Evolutionary conservation across 2,329 filamentous ascomycete genomes (phyloP).

Genomic region (Aspergillus chevalieri): DNA sequence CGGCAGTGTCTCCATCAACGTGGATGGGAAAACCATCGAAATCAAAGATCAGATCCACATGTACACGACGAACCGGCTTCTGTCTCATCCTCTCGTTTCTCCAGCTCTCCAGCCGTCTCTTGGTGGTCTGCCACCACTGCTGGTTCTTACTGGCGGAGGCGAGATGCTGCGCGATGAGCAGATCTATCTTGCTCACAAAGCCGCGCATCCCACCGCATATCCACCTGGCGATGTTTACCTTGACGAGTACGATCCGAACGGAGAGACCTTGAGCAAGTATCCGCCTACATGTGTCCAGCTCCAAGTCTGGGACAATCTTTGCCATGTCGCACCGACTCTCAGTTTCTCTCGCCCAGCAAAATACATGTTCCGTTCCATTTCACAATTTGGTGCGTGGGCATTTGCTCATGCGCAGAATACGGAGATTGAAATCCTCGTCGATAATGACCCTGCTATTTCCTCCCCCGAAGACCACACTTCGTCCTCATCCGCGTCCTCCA

Average conservation of each 20-base stretch:
- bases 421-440: conserved; percentile 73
- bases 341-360: conserved; percentile 95
- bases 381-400: conserved; percentile 90
- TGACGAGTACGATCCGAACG: conserved; percentile 54
- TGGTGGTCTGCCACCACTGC: conserved; percentile 78
- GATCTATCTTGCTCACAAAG: conserved; percentile 91
- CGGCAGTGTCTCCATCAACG: conserved; percentile 55
- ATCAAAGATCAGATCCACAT: conserved; percentile 92
- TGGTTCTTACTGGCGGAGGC: conserved; percentile 81
- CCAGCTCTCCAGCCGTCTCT: conserved; percentile 81
- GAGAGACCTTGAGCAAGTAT: conserved; percentile 55
- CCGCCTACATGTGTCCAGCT: conserved; percentile 85
- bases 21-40: conserved; percentile 64
- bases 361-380: conserved; percentile 86
- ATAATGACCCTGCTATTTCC: conserved; percentile 72
- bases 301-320: conserved; percentile 93
- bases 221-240: conserved; percentile 60
- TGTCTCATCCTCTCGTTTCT: conserved; percentile 84
- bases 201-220: conserved; percentile 74
- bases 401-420: conserved; percentile 74
- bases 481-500: background rate
- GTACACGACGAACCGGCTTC: conserved; percentile 73
- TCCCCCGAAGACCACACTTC: conserved; percentile 37
- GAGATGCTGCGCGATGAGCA: conserved; percentile 91
- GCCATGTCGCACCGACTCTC: conserved; percentile 86